Evolutionary conservation across 1,139 yeast genomes (phyloP), one percentile per base, ranked within the genome.

Genomic region (Taphrina deformans): DNA sequence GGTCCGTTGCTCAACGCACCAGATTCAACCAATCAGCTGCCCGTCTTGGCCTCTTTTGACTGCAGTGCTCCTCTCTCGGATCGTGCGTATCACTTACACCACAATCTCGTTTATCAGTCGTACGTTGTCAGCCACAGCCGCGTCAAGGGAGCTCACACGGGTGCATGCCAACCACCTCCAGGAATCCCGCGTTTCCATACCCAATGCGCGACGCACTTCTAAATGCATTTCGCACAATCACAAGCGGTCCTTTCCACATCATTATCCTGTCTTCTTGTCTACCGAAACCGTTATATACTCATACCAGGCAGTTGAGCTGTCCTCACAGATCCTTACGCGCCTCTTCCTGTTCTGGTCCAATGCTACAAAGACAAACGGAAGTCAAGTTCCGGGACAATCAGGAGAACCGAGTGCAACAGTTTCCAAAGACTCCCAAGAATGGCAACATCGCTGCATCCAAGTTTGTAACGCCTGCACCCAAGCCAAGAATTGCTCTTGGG

Each of bases 401-500:
- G 56, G 63, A 59, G 31, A 59, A 59, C 23, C 44, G 63, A n/a
- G 46, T 52, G 41, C 38, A 38, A 16, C 46, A 23, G 18, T 59
- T 59, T 23, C 63, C 63, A 6, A 59, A 59, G 56, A 59, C 63
- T n/a, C 63, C 63, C 50, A 59, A 59, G 63, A 27, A 48, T 26
- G 56, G 40, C 14, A 21, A 26, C 14, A 21, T 33, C 23, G 24
- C 50, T n/a, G n/a, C 51, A 2, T 31, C 44, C 6, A 40, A 50
- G 26, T 59, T 59, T 27, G 46, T 59, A 2, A 59, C 63, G 41
- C 63, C 63, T 12, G 63, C 63, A 21, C 55, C 55, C n/a, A 59
- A 59, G 51, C 55, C 56, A 21, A 26, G 63, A 7, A 29, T 59
- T 7, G 63, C 63, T 7, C 56, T 59, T 9, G 63, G 63, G 12